Percentiles rank a stretch among this genome's conserved stretches.
phyloP scores from a whole-genome alignment of 768 basidiomycete species.

The Boletus tomentosulus region DNA sequence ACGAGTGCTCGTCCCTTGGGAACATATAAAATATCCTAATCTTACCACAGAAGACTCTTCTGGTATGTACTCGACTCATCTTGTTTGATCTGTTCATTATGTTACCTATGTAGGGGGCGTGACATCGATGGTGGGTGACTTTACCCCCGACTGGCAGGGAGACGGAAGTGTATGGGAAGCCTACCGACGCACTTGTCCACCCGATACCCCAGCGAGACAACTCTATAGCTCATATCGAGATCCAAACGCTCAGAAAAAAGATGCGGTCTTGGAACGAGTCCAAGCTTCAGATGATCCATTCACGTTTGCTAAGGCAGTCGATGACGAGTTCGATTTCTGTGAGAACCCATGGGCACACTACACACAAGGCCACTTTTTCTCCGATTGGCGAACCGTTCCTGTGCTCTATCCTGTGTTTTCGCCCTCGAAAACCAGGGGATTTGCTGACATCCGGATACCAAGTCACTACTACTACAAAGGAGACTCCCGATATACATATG shows the following conservation, averaged over 20 bases:
- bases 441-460: constrained; percentile 87
- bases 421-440: constrained; percentile 82
- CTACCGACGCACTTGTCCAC: constrained; percentile 87
- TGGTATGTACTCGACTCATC: constrained; percentile 19
- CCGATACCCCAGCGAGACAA: constrained; percentile 72
- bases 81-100: neutral
- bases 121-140: constrained; percentile 55
- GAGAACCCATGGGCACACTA: constrained; percentile 76
- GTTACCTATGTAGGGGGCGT: constrained; percentile 40
- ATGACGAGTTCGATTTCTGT: constrained; percentile 78
- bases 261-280: constrained; percentile 26
- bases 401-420: constrained; percentile 93
- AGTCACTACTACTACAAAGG: constrained; percentile 94
- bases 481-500: constrained; percentile 81
- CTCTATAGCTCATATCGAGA: constrained; percentile 75
- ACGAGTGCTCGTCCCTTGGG: constrained; percentile 91
- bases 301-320: constrained; percentile 55
- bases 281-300: constrained; percentile 50
- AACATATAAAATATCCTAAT: constrained; percentile 71
- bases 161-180: constrained; percentile 91
- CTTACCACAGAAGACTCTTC: constrained; percentile 44
- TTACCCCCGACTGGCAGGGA: constrained; percentile 81
- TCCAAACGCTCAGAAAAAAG: constrained; percentile 27
- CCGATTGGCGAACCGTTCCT: constrained; percentile 89
- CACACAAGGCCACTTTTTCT: constrained; percentile 94